A percentile compares a stretch with the other conserved stretches of the same genome.
phyloP scores from a whole-genome alignment of 2,329 filamentous ascomycete genomes.

The Lizonia empirigonia region DNA sequence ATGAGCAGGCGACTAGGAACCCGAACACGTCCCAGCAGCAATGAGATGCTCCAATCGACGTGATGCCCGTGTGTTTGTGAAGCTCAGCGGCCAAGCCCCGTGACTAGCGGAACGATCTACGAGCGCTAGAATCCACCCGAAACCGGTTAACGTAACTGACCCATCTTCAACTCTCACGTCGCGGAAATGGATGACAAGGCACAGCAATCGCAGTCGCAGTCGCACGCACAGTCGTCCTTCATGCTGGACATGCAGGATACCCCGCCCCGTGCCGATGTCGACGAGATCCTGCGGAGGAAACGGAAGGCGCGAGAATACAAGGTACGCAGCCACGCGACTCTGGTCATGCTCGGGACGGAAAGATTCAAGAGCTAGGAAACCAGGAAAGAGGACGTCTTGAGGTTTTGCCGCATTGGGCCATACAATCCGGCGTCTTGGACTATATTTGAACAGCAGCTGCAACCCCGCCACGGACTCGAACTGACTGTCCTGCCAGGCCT shows the following conservation, averaged over 20 bases:
- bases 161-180: constrained; percentile 20
- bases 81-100: constrained; percentile 11
- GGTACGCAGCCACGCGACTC: constrained; percentile 32
- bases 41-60: neutral
- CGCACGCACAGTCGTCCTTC: constrained; percentile 28
- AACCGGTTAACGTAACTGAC: constrained; percentile 11
- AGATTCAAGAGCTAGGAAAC: neutral
- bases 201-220: constrained; percentile 30
- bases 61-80: neutral
- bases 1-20: neutral
- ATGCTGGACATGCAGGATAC: constrained; percentile 43
- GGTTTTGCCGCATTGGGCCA: constrained; percentile 24
- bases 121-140: constrained; percentile 10
- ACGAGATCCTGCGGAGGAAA: constrained; percentile 57
- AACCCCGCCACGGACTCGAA: constrained; percentile 19
- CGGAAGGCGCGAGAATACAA: constrained; percentile 59
- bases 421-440: constrained; percentile 20
- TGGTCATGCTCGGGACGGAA: neutral
- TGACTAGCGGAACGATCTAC: constrained; percentile 16
- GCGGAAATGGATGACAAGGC: constrained; percentile 37
- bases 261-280: constrained; percentile 54
- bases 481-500: constrained; percentile 46
- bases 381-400: constrained; percentile 8
- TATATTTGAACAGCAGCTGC: constrained; percentile 6
- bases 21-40: neutral